phyloP scores from a whole-genome alignment of 176 grass and related monocot species.

The Juncus effusus region DNA sequence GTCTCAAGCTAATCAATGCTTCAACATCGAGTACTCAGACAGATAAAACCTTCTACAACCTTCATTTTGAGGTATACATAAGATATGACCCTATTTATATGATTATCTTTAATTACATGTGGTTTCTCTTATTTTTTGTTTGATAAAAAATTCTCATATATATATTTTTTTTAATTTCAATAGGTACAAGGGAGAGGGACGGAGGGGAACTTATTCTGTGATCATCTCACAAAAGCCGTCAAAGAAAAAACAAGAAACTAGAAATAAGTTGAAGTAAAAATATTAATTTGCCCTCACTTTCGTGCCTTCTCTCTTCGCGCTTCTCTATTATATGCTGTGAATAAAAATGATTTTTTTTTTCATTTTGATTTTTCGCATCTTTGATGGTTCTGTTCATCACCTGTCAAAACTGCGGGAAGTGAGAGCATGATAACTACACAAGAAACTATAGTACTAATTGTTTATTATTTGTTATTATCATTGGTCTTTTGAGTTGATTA shows the following conservation, averaged over 20 bases:
- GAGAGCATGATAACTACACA: too few relatives aligned
- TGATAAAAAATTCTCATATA: slow-evolving; percentile 1
- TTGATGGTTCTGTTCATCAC: too few relatives aligned
- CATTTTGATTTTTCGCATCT: too few relatives aligned
- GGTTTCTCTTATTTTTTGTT: background rate
- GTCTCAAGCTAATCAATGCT: slow-evolving; percentile 49
- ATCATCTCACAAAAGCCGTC: slow-evolving; percentile 31
- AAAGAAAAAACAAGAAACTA: slow-evolving; percentile 21
- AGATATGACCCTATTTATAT: background rate
- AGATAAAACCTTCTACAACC: slow-evolving; percentile 57
- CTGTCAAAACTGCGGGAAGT: too few relatives aligned
- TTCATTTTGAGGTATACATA: slow-evolving; percentile 70
- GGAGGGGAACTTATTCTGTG: slow-evolving; percentile 33
- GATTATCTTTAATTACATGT: background rate
- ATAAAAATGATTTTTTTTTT: too few relatives aligned
- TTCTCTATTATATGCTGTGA: too few relatives aligned
- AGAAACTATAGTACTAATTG: too few relatives aligned
- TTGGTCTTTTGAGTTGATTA: too few relatives aligned
- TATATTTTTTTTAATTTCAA: slow-evolving; percentile 9
- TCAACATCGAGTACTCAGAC: slow-evolving; percentile 35
- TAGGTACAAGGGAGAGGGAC: slow-evolving; percentile 23
- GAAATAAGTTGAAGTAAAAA: background rate
- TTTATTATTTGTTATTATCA: too few relatives aligned
- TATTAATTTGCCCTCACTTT: too few relatives aligned
- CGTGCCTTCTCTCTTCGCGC: too few relatives aligned